These are phyloP conservation scores for Rhizophlyctis rosea DNA, from an alignment of 192 early-diverging fungal genomes.

Conservation along the genomic window DNA sequence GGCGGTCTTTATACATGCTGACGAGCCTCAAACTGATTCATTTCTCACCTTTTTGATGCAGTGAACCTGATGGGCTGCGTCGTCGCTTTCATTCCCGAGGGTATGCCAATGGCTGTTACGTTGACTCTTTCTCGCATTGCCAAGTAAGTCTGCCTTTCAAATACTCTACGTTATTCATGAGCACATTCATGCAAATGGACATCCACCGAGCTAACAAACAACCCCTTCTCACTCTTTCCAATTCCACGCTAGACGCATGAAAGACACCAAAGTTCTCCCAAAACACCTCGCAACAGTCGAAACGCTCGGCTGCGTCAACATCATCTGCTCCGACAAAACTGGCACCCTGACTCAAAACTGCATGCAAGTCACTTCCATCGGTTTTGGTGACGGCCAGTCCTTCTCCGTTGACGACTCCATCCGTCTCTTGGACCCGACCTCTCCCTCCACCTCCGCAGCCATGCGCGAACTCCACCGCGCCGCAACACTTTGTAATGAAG, in stretches of 20 bases:
- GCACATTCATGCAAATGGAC: background rate
- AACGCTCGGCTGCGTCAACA: constrained; percentile 77
- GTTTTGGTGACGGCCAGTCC: too few relatives aligned
- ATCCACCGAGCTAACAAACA: background rate
- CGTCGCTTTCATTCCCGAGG: constrained; percentile 44
- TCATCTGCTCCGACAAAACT: constrained; percentile 86
- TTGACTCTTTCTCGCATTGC: constrained; percentile 75
- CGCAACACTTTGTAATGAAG: background rate
- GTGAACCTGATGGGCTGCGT: constrained; percentile 5
- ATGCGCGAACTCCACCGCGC: background rate
- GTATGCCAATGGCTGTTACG: constrained; percentile 77
- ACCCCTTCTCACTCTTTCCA: background rate
- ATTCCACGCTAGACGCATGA: too few relatives aligned
- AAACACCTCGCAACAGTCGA: constrained; percentile 86
- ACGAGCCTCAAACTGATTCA: too few relatives aligned
- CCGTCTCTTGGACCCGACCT: too few relatives aligned
- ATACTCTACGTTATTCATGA: constrained; percentile 49
- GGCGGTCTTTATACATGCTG: too few relatives aligned
- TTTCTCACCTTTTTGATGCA: too few relatives aligned
- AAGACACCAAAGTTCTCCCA: constrained; percentile 59
- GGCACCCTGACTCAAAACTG: constrained; percentile 81
- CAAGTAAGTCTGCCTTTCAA: too few relatives aligned
- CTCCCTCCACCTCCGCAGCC: too few relatives aligned
- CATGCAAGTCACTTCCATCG: constrained; percentile 59
- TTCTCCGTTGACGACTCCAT: too few relatives aligned